A percentile compares a stretch with the other conserved stretches of the same genome.
These are phyloP conservation scores for Candolleomyces eurysporus DNA, from an alignment of 768 basidiomycete species.

Conservation along the genomic window DNA sequence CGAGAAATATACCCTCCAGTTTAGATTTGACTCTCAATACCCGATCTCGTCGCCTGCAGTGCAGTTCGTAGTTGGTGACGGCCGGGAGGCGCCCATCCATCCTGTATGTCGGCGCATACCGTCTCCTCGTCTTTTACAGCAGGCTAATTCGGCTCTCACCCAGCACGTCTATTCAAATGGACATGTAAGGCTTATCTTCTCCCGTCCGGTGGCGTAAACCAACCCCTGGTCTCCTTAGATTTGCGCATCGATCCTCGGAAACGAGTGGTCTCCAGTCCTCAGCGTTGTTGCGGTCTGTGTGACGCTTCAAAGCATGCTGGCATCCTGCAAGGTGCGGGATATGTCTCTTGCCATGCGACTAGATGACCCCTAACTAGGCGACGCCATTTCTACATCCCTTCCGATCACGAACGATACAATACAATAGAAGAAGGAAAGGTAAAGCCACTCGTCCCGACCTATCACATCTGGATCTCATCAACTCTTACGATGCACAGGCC, in stretches of 20 bases:
- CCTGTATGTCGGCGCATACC: constrained; percentile 51
- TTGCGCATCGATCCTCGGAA: constrained; percentile 86
- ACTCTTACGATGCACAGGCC: constrained; percentile 45
- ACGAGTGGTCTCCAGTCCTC: constrained; percentile 88
- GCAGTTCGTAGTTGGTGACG: constrained; percentile 72
- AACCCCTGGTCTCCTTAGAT: constrained; percentile 46
- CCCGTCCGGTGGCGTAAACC: constrained; percentile 1
- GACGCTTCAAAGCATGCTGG: constrained; percentile 90
- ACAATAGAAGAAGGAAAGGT: constrained; percentile 62
- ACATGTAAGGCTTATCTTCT: constrained; percentile 50
- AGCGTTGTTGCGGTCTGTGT: constrained; percentile 80
- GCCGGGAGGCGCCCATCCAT: constrained; percentile 68
- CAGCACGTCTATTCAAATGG: constrained; percentile 89
- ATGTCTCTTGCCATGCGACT: neutral
- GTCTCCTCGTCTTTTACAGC: constrained; percentile 5
- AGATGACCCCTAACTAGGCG: neutral
- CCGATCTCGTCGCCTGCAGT: constrained; percentile 89
- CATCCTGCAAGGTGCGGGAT: constrained; percentile 77
- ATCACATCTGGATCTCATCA: neutral
- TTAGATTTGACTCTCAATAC: constrained; percentile 78
- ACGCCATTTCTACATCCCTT: neutral
- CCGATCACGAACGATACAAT: neutral
- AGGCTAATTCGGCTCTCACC: constrained; percentile 10
- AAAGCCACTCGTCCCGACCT: constrained; percentile 18
- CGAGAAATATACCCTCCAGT: constrained; percentile 75